A percentile compares a stretch with the other conserved stretches of the same genome.
Evolutionary conservation across 2,329 filamentous ascomycete genomes (phyloP).

Genomic region (Aspergillus ibericus): DNA sequence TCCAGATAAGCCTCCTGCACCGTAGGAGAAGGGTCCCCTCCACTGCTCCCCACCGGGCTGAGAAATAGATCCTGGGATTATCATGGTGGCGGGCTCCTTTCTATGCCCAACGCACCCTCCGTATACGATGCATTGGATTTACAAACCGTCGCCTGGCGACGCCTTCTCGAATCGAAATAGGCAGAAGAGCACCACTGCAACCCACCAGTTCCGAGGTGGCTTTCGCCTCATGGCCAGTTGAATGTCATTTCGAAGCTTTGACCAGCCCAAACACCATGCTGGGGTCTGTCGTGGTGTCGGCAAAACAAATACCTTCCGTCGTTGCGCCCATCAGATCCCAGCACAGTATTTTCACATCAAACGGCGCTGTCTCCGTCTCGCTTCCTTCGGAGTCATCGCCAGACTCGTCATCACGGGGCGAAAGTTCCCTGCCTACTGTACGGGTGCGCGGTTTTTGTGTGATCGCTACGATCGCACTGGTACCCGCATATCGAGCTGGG

Average conservation of each 20-base stretch:
- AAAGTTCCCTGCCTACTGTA: slow-evolving; percentile 2
- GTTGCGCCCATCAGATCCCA: slow-evolving; percentile 49
- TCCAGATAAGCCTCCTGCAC: neutral
- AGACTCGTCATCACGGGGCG: slow-evolving; percentile 12
- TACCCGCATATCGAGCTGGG: slow-evolving; percentile 49
- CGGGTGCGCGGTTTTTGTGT: slow-evolving; percentile 28
- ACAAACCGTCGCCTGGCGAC: slow-evolving; percentile 6
- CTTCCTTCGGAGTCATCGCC: slow-evolving; percentile 13
- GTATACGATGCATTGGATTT: neutral
- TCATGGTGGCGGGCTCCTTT: neutral
- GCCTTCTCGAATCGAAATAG: slow-evolving; percentile 1
- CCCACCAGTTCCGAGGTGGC: neutral
- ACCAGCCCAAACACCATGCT: slow-evolving; percentile 40
- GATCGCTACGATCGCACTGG: slow-evolving; percentile 47
- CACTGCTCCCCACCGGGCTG: neutral
- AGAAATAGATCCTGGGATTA: neutral
- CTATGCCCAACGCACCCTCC: neutral
- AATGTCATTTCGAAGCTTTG: slow-evolving; percentile 11
- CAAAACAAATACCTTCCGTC: slow-evolving; percentile 48
- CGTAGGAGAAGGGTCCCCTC: neutral
- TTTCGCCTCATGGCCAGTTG: neutral
- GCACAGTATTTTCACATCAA: slow-evolving; percentile 43
- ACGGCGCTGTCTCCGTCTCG: slow-evolving; percentile 18
- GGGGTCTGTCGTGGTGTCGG: slow-evolving; percentile 45
- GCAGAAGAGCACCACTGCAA: neutral